Evolutionary conservation across 2,329 filamentous ascomycete species (phyloP), one percentile per base, ranked within the genome.

Genomic region (Botryotinia globosa): DNA sequence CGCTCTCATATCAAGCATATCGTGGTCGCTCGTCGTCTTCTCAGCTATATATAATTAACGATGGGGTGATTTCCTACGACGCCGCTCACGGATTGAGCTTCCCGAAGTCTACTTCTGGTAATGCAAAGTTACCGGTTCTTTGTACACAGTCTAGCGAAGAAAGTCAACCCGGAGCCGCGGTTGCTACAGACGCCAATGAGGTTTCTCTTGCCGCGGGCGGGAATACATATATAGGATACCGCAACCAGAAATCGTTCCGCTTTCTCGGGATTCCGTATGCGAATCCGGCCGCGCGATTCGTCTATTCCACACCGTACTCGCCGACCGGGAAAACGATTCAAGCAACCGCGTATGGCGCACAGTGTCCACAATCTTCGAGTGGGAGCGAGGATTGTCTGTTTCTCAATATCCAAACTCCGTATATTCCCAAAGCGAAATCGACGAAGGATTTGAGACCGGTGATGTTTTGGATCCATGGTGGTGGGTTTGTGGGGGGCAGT

Each of bases 191-290:
- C 20, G 79, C 80, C 14, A 85, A 84, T 61, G 77, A 82, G 59
- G 73, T 87, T 29, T 78, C 80, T 16, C 77, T 87, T 16, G 71
- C 80, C 2, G 82, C 84, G 2, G 78, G 77, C n/a, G 81, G 82
- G 6, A 86, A 86, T 72, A 84, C 77, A 0, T 87, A 83, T 69
- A 76, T 84, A 29, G 86, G 87, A 0, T 87, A 84, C 75, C 82
- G 86, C 12, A 87, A 88, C 76, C 83, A 86, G 74, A 86, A 87
- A 76, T 87, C 80, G 10, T 86, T 86, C 74, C 82, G 83, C 25
- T 80, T 79, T 61, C 74, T 77, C 7, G 78, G 78, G 0, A 80
- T 80, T 29, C 77, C 76, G 8, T 79, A 79, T 71, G 78, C 78
- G 4, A 59, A 78, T 54, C 39, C 72, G 22, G 75, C 77, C 4